Conservation (phyloP, 2,329 filamentous ascomycete genomes). For the Aspergillus tamarii region DNA sequence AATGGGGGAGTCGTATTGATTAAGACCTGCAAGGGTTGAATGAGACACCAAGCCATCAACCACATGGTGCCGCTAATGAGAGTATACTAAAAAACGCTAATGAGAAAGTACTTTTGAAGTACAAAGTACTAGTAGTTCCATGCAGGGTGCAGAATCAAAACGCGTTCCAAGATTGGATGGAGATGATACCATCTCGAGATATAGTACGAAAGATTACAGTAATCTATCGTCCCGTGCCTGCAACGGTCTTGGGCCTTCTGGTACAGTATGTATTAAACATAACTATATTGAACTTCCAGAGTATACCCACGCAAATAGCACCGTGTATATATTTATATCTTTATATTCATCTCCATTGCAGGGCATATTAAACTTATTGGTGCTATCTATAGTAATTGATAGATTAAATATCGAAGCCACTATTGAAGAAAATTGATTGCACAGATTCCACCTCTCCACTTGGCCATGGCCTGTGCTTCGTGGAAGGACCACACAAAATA, state of each 20-base stretch:
- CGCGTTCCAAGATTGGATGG: not conserved
- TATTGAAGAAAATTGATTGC: not conserved
- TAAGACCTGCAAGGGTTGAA: not conserved
- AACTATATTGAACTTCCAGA: not conserved
- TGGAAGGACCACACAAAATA: not conserved
- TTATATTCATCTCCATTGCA: not conserved
- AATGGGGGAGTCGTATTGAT: not conserved
- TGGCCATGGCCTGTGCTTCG: not conserved
- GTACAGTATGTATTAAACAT: not conserved
- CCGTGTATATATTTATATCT: not conserved
- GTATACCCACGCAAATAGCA: not conserved
- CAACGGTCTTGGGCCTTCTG: not conserved
- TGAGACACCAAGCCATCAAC: not conserved
- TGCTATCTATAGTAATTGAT: slow-evolving; percentile 1
- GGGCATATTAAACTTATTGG: not conserved
- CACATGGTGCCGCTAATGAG: not conserved
- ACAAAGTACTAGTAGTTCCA: not conserved
- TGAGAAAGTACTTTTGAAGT: not conserved
- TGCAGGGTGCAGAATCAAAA: not conserved
- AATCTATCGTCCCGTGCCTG: not conserved
- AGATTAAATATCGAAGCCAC: slow-evolving; percentile 1
- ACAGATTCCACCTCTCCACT: not conserved
- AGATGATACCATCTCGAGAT: not conserved
- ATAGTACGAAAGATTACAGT: not conserved
- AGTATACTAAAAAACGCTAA: not conserved